These are phyloP conservation scores for Evernia prunastri DNA, from an alignment of 495 filamentous ascomycete species.

Conservation along the genomic window DNA sequence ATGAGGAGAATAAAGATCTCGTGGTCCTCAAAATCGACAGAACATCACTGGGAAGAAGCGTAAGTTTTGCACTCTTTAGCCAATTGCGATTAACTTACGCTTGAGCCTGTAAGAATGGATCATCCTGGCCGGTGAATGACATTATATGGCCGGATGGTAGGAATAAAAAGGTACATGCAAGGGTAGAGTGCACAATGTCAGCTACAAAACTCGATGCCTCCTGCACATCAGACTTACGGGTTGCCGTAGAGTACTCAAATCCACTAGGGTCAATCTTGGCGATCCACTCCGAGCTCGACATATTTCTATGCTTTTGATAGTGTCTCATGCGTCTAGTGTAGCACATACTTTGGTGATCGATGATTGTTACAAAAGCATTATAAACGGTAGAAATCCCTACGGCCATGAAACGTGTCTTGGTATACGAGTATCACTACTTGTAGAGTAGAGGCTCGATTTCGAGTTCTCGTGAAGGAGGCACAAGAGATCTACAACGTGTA, in stretches of 20 bases:
- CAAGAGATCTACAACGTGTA: background rate
- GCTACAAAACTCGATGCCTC: background rate
- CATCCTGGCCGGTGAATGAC: conserved; percentile 66
- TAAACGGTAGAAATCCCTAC: background rate
- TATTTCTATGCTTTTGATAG: too few relatives aligned
- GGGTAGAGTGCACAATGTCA: background rate
- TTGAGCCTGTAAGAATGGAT: conserved; percentile 93
- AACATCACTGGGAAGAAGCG: conserved; percentile 60
- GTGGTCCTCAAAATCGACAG: conserved; percentile 70
- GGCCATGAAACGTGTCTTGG: background rate
- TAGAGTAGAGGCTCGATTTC: background rate
- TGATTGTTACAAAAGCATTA: background rate
- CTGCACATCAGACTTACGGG: background rate
- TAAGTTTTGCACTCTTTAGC: conserved; percentile 15
- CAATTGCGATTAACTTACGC: conserved; percentile 46
- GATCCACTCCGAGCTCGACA: too few relatives aligned
- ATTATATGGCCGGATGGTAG: conserved; percentile 31
- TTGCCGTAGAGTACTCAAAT: background rate
- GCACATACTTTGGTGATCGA: too few relatives aligned
- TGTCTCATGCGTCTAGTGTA: too few relatives aligned
- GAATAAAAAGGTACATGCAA: background rate
- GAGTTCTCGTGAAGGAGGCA: background rate
- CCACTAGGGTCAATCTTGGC: background rate
- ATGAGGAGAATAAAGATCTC: conserved; percentile 84
- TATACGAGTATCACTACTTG: too few relatives aligned